Base-by-base conservation (phyloP, 352 stramenopile species). In the Globisporangium ultimum region DNA sequence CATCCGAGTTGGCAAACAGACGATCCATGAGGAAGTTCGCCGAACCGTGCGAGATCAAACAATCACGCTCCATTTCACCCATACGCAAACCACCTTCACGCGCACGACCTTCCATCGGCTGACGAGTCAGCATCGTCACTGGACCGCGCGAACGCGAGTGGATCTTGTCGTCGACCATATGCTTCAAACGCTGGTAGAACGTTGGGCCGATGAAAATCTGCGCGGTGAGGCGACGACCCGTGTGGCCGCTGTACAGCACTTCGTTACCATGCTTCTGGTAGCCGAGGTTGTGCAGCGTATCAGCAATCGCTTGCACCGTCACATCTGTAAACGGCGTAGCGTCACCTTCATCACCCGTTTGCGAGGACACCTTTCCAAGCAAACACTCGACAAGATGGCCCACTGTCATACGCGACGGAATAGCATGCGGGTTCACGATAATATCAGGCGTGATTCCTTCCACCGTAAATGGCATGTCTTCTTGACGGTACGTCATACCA, bases 31-130 rank as follows among this genome's bases (percentile, higher is more conserved):
- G 91, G 78, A 99, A 99, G 74, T 98, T 98, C 50, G 97, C 97
- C 54, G 95, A 98, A 38, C 98, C 98, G 78, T 99, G 97, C 8
- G 96, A 98, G 66, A 99, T 98, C 53, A 99, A 74, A 74, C 97
- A 99, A 91, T 99, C 98, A 68, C 98, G 97, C 83, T 99, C 98
- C 98, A 99, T 99, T 69, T 99, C 98, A 60, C 98, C 98, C 96
- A 99, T 99, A 53, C 98, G 96, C 66, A 99, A 72, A 66, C 98
- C 98, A 79, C 98, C 98, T 76, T 99, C 97, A 58, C 96, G 86
- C 40, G 93, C 95, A 76, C 98, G 89, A 77, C 98, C 98, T 72
- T 99, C 97, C 77, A 99, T 92, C 42, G 98, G 98, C 80, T 99
- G 98, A 45, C 97, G 91, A 40, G 97, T 99, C 20, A 99, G 78